Conservation (phyloP, 805 yeast species). For the Suhomyces sp. region DNA sequence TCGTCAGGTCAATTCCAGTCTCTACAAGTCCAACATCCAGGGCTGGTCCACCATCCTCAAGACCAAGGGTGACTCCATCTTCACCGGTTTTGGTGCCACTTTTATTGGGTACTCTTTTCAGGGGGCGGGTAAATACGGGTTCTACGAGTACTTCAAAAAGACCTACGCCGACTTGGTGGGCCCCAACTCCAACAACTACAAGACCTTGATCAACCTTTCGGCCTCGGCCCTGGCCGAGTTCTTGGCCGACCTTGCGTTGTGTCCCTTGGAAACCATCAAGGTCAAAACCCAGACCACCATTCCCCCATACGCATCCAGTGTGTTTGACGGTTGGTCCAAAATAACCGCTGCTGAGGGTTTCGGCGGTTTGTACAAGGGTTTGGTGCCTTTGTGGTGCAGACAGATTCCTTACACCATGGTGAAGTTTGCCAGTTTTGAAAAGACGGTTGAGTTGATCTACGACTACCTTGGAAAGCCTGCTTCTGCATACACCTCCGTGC, state of each 20-base stretch:
- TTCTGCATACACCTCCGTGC: conserved; percentile 62
- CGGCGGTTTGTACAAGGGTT: conserved; percentile 78
- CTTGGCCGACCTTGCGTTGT: conserved; percentile 81
- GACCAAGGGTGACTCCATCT: conserved; percentile 76
- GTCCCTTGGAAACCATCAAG: conserved; percentile 95
- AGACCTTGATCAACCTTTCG: conserved; percentile 70
- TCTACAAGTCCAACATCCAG: conserved; percentile 73
- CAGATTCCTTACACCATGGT: conserved; percentile 99
- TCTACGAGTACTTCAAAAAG: conserved; percentile 88
- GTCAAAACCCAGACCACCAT: conserved; percentile 91
- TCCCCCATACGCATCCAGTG: conserved; percentile 74
- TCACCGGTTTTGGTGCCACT: conserved; percentile 91
- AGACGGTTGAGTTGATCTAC: conserved; percentile 81
- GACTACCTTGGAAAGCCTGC: conserved; percentile 67
- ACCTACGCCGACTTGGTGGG: conserved; percentile 68
- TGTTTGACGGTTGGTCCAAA: conserved; percentile 63
- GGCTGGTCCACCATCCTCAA: conserved; percentile 78
- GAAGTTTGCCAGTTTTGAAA: conserved; percentile 92
- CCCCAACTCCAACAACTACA: conserved; percentile 57
- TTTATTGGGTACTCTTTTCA: conserved; percentile 90
- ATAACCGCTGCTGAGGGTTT: conserved; percentile 67
- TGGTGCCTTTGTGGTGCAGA: conserved; percentile 91
- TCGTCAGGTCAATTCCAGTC: conserved; percentile 73
- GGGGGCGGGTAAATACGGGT: conserved; percentile 97
- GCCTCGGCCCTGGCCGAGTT: conserved; percentile 95